Conservation (phyloP, 306 rosid genomes). For the Cucurbita ficifolia region DNA sequence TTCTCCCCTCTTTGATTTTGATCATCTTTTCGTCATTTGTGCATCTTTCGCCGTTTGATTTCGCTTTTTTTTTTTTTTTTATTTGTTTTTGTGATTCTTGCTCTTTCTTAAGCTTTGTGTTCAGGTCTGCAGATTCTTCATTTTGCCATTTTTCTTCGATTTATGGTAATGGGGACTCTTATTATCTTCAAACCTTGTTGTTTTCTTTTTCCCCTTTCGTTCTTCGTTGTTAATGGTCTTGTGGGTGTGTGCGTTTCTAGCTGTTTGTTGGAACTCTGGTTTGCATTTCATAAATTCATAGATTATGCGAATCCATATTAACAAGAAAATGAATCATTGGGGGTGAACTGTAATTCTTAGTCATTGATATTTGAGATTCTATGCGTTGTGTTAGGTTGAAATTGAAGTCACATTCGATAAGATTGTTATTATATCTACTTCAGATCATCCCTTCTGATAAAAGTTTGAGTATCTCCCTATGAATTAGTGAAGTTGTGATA, state of each 20-base stretch:
- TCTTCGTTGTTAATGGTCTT: neutral
- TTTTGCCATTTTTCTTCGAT: neutral
- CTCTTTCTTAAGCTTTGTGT: neutral
- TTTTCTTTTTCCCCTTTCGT: neutral
- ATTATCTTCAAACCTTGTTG: neutral
- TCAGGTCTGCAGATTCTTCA: neutral
- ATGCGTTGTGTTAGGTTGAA: neutral
- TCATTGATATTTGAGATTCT: neutral
- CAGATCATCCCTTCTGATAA: too few relatives aligned
- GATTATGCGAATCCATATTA: neutral
- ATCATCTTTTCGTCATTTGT: neutral
- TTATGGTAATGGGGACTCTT: constrained; percentile 1
- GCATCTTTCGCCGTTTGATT: neutral
- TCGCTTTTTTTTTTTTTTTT: neutral
- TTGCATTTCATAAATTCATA: neutral
- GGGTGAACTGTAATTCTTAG: neutral
- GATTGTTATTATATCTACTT: neutral
- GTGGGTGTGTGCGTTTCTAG: neutral
- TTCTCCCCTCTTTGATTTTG: neutral
- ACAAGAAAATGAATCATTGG: neutral
- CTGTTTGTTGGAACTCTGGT: neutral
- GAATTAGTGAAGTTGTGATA: too few relatives aligned
- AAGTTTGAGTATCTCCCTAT: too few relatives aligned
- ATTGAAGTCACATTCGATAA: neutral
- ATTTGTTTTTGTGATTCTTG: neutral